Evolutionary conservation across 768 basidiomycete genomes (phyloP).

Genomic region (Kwoniella bestiolae): DNA sequence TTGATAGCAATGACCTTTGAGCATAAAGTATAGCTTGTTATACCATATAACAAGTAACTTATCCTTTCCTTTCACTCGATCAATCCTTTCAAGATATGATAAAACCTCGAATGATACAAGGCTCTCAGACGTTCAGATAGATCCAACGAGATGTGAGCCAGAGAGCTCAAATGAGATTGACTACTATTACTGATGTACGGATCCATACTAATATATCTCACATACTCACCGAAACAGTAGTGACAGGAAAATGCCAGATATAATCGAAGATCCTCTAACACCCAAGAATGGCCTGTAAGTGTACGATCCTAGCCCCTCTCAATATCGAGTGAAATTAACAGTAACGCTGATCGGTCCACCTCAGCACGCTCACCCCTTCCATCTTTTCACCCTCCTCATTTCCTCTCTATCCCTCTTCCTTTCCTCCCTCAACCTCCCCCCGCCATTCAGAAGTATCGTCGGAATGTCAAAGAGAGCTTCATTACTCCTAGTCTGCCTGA

Average conservation of each 20-base stretch:
- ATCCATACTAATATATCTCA: background rate
- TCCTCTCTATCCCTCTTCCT: constrained; percentile 29
- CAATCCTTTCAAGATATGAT: background rate
- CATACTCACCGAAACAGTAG: background rate
- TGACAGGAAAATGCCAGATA: constrained; percentile 18
- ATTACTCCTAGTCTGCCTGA: constrained; percentile 31
- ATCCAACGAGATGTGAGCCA: too few relatives aligned
- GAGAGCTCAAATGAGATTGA: too few relatives aligned
- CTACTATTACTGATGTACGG: too few relatives aligned
- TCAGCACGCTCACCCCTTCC: constrained; percentile 45
- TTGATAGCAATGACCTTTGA: too few relatives aligned
- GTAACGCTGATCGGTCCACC: too few relatives aligned
- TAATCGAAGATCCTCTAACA: constrained; percentile 19
- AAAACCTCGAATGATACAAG: too few relatives aligned
- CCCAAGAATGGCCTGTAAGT: constrained; percentile 26
- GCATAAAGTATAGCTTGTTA: too few relatives aligned
- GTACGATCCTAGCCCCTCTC: too few relatives aligned
- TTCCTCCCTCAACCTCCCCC: constrained; percentile 36
- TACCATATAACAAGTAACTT: too few relatives aligned
- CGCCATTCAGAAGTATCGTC: constrained; percentile 10
- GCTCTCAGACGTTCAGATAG: too few relatives aligned
- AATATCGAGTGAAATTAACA: too few relatives aligned
- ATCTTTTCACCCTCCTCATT: constrained; percentile 36
- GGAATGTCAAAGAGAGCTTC: constrained; percentile 33
- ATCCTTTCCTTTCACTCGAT: background rate